A percentile compares a stretch with the other conserved stretches of the same genome.
Conservation (phyloP, 2,329 filamentous ascomycete species). For the Fusarium penzigii region DNA sequence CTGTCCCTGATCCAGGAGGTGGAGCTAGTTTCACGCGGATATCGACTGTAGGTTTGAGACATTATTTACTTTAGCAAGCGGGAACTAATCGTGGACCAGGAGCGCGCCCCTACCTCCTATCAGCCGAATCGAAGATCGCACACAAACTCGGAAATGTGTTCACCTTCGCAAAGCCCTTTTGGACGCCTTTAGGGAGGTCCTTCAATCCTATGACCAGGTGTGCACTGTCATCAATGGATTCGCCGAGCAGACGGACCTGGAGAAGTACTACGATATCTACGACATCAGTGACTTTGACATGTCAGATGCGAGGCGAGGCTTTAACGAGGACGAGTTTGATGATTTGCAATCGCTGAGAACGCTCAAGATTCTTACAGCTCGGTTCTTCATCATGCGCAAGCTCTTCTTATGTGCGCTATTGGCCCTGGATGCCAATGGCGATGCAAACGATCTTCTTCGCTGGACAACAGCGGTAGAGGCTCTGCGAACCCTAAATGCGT, state of each 20-base stretch:
- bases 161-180: slow-evolving; percentile 77
- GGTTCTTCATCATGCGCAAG: slow-evolving; percentile 78
- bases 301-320: slow-evolving; percentile 66
- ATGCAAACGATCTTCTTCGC: slow-evolving; percentile 72
- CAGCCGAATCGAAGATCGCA: slow-evolving; percentile 82
- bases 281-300: slow-evolving; percentile 75
- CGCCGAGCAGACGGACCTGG: slow-evolving; percentile 77
- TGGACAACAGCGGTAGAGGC: slow-evolving; percentile 80
- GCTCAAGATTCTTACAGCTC: slow-evolving; percentile 78
- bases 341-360: slow-evolving; percentile 77
- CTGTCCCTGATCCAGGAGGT: slow-evolving; percentile 88
- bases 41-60: slow-evolving; percentile 65
- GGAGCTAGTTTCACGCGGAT: slow-evolving; percentile 90
- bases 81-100: slow-evolving; percentile 44
- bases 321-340: slow-evolving; percentile 69
- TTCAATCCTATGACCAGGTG: slow-evolving; percentile 72
- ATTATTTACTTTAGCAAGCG: neutral
- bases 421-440: slow-evolving; percentile 80
- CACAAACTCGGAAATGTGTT: slow-evolving; percentile 75
- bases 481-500: slow-evolving; percentile 64
- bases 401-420: slow-evolving; percentile 87
- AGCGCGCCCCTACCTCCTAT: slow-evolving; percentile 91
- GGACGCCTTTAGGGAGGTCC: slow-evolving; percentile 66
- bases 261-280: slow-evolving; percentile 91
- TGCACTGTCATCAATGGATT: slow-evolving; percentile 69